These are phyloP conservation scores for Orbilia brochopaga DNA, from an alignment of 2,329 filamentous ascomycete genomes.

Conservation along the genomic window DNA sequence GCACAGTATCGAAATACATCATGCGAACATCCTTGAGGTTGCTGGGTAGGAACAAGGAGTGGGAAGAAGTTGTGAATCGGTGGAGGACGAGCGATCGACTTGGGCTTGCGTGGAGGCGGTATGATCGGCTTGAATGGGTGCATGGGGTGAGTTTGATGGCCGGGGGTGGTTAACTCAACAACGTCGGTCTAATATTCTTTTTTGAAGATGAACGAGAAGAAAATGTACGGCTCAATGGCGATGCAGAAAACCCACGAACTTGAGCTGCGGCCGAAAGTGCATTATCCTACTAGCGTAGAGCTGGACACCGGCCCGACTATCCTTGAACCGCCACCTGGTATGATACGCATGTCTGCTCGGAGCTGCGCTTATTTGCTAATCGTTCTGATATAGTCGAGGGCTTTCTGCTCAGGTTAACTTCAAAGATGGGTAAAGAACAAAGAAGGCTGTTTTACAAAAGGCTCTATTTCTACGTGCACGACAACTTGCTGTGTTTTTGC, in stretches of 20 bases:
- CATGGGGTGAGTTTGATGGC: constrained; percentile 60
- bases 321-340: constrained; percentile 65
- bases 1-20: constrained; percentile 65
- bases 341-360: background rate
- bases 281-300: constrained; percentile 66
- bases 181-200: background rate
- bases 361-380: background rate
- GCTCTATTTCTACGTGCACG: constrained; percentile 69
- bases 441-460: constrained; percentile 68
- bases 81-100: constrained; percentile 68
- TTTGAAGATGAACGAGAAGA: constrained; percentile 65
- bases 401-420: constrained; percentile 70
- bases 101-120: constrained; percentile 72
- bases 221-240: constrained; percentile 72
- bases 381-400: constrained; percentile 63
- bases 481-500: constrained; percentile 69
- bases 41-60: constrained; percentile 65
- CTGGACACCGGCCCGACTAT: constrained; percentile 58
- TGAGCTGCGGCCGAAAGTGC: constrained; percentile 69
- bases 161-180: background rate
- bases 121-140: constrained; percentile 72
- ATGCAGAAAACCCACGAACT: constrained; percentile 71
- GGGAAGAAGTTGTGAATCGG: constrained; percentile 65
- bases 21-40: constrained; percentile 67
- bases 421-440: constrained; percentile 67